phyloP scores from a whole-genome alignment of 2,329 filamentous ascomycete genomes.

The Botryosphaeria dothidea region DNA sequence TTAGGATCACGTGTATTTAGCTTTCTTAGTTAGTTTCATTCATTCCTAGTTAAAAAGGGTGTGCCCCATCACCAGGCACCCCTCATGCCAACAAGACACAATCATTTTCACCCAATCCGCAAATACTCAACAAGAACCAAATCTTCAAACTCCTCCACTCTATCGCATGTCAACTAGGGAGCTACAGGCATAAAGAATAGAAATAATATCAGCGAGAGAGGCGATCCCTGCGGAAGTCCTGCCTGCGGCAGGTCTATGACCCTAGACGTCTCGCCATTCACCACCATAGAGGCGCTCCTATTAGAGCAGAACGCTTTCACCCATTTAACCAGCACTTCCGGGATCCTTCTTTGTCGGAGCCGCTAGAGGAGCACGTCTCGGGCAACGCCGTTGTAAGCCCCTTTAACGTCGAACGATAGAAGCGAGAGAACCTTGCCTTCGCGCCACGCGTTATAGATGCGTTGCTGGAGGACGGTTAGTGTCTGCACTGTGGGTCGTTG shows the following conservation, averaged over 20 bases:
- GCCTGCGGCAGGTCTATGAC: not conserved
- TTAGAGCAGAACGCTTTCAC: constrained; percentile 31
- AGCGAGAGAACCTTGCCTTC: constrained; percentile 34
- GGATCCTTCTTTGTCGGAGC: constrained; percentile 33
- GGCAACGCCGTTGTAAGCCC: constrained; percentile 43
- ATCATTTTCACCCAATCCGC: too few species aligned
- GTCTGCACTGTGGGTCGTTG: constrained; percentile 37
- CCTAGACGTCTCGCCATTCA: constrained; percentile 11
- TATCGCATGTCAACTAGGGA: not conserved
- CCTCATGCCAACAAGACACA: too few species aligned
- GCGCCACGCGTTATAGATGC: constrained; percentile 33
- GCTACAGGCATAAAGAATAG: not conserved
- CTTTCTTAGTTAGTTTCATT: too few species aligned
- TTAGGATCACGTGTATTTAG: too few species aligned
- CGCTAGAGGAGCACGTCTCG: constrained; percentile 38
- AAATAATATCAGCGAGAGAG: not conserved
- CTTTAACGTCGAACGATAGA: constrained; percentile 44
- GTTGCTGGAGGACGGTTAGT: constrained; percentile 32
- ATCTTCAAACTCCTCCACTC: not conserved
- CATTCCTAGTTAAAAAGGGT: too few species aligned
- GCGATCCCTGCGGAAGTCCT: not conserved
- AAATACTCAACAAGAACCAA: too few species aligned
- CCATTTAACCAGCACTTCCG: constrained; percentile 25
- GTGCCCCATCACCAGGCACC: too few species aligned
- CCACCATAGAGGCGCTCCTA: constrained; percentile 21